Evolutionary conservation across 768 basidiomycete species (phyloP), one percentile per base, ranked within the genome.

Genomic region (Lentinula raphanica): DNA sequence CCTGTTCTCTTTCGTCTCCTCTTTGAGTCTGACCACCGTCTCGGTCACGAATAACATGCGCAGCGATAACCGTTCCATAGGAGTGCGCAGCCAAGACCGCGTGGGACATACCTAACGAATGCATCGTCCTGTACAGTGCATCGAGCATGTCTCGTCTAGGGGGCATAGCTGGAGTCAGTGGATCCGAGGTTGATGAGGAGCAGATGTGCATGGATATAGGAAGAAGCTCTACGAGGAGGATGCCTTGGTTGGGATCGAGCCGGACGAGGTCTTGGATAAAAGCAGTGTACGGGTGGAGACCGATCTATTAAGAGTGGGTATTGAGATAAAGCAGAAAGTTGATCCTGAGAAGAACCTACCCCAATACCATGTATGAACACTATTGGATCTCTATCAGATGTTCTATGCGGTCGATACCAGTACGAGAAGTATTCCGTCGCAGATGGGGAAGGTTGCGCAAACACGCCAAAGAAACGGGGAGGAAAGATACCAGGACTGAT

Each of bases 301-400:
- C 87, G 56, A 88, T 84, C 85, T 86, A 38, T 8, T 13, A 35
- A 35, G 36, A 12, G 19, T 27, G n/a, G 4, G 15, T 9, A 58
- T 19, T 35, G 25, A 23, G 29, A n/a, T 19, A 25, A 25, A 51
- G 27, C 28, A 54, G 25, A 11, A 13, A 19, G 9, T 17, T 38
- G 2, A n/a, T n/a, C n/a, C n/a, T 40, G 42, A 32, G 13, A 58
- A 39, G 15, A 6, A 70, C 79, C 4, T 69, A 86, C 84, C 9
- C 86, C 87, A n/a, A 87, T 81, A 9, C 86, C 87, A 56, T 88
- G 86, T 1, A 88, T 62, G 63, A 88, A 86, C n/a, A 87, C 66
- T 9, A 88, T 68, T 2, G 56, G 84, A 8, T 72, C 69, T 59
- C 79, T 81, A 1, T 71, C 71, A 8, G 50, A 54, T 3, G 82